Evolutionary conservation across 2,329 filamentous ascomycete species (phyloP), one percentile per base, ranked within the genome.

Genomic region (Colletotrichum sp.): DNA sequence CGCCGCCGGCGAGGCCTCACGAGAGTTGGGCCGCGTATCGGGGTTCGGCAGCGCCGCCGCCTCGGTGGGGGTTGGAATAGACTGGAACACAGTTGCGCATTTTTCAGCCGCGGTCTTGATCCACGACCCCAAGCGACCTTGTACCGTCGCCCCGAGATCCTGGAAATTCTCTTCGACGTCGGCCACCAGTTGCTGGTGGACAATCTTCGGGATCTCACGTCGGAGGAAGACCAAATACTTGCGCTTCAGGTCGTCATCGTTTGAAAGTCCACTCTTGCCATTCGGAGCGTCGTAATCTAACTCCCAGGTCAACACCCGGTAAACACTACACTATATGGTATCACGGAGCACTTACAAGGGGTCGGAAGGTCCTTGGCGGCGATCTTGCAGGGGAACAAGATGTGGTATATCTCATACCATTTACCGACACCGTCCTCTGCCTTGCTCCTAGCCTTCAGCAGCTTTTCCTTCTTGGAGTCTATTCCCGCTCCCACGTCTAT

Each of bases 321-420:
- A 39, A 13, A 28, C 36, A 49, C 57, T 24, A 75, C 44, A n/a
- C 24, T 30, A 30, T 5, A 55, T 59, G 59, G 57, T 34, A 26
- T 69, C 21, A 15, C 36, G 21, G 65, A 44, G 52, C 6, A 77
- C 76, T 77, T 63, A 78, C 76, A 78, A 57, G 76, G 76, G 28
- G 67, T 71, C 30, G 76, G 76, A 9, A 72, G 49, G 3, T 69
- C 34, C 5, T 34, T 8, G 7, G 44, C 9, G 30, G 79, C 74
- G 52, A 68, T 55, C 9, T 49, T 66, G 26, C 70, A 81, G 3
- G 79, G 80, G 52, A 87, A 87, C 0, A 87, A 75, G 0, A 84
- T 77, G 12, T 80, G 79, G 74, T 84, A 87, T 10, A 85, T 80
- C 55, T 84, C 82, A n/a, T 77, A 78, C 85, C 85, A 87, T 57